Conservation (phyloP, 2,329 filamentous ascomycete genomes). For the Neodidymelliopsis sp. region DNA sequence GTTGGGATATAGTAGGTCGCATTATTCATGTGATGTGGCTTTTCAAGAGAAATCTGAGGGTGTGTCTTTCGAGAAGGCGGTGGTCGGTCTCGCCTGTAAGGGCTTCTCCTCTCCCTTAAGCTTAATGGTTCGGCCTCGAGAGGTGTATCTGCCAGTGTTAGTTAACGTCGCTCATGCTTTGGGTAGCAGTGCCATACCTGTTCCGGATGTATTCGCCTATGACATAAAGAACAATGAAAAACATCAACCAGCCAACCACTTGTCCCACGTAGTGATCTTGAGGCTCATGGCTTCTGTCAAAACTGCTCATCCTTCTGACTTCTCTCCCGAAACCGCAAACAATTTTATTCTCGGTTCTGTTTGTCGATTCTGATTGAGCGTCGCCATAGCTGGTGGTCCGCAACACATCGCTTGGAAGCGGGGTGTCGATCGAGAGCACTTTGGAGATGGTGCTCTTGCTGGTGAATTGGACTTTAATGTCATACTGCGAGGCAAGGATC, state of each 20-base stretch:
- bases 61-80: neutral
- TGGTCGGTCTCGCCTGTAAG: constrained; percentile 14
- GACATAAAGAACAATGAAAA: constrained; percentile 26
- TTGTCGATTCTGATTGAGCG: constrained; percentile 8
- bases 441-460: constrained; percentile 27
- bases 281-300: constrained; percentile 1
- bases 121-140: constrained; percentile 22
- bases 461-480: constrained; percentile 36
- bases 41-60: constrained; percentile 3
- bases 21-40: neutral
- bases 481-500: constrained; percentile 29
- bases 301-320: constrained; percentile 21
- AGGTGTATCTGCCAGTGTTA: constrained; percentile 20
- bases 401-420: constrained; percentile 31
- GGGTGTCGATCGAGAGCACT: constrained; percentile 27
- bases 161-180: neutral
- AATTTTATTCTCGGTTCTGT: constrained; percentile 28
- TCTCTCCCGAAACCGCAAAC: constrained; percentile 36
- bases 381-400: constrained; percentile 19
- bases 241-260: constrained; percentile 28
- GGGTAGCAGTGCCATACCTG: constrained; percentile 19
- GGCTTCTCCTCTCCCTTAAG: constrained; percentile 34
- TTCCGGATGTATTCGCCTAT: constrained; percentile 31
- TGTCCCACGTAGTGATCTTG: constrained; percentile 27
- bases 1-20: neutral